A percentile compares a stretch with the other conserved stretches of the same genome.
Conservation (phyloP, 495 filamentous ascomycete genomes). For the Symbiotaphrina buchneri region DNA sequence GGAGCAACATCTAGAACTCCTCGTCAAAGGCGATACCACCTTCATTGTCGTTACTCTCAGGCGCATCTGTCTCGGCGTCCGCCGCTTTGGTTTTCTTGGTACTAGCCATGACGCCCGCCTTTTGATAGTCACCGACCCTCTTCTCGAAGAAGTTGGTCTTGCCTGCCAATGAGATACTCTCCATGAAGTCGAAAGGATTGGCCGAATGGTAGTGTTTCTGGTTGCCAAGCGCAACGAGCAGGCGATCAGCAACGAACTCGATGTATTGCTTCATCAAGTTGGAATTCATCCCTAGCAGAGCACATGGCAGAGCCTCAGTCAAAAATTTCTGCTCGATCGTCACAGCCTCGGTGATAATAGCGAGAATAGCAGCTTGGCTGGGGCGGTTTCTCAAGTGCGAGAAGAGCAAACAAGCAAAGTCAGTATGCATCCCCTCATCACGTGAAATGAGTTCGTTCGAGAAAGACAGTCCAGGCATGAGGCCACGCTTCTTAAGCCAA, state of each 20-base stretch:
- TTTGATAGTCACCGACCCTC: conserved; percentile 98
- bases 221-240: conserved; percentile 80
- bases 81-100: conserved; percentile 46
- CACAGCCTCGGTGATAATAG: conserved; percentile 87
- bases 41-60: conserved; percentile 37
- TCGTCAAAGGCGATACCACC: conserved; percentile 87
- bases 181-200: conserved; percentile 99
- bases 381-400: conserved; percentile 85
- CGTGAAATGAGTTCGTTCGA: conserved; percentile 99
- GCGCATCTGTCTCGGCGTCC: conserved; percentile 20
- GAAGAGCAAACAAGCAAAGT: conserved; percentile 95
- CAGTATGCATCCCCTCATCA: conserved; percentile 97
- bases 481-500: conserved; percentile 99
- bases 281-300: conserved; percentile 91
- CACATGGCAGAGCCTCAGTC: conserved; percentile 79
- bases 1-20: conserved; percentile 55
- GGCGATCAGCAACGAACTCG: conserved; percentile 93
- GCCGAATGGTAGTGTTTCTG: conserved; percentile 75
- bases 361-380: conserved; percentile 51
- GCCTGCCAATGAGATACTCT: conserved; percentile 92
- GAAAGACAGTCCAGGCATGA: conserved; percentile 97
- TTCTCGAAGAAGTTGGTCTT: conserved; percentile 99
- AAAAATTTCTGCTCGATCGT: conserved; percentile 94
- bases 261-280: conserved; percentile 98
- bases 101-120: conserved; percentile 93